Evolutionary conservation across 2,329 filamentous ascomycete species (phyloP).

Genomic region (Bipolaris oryzae): DNA sequence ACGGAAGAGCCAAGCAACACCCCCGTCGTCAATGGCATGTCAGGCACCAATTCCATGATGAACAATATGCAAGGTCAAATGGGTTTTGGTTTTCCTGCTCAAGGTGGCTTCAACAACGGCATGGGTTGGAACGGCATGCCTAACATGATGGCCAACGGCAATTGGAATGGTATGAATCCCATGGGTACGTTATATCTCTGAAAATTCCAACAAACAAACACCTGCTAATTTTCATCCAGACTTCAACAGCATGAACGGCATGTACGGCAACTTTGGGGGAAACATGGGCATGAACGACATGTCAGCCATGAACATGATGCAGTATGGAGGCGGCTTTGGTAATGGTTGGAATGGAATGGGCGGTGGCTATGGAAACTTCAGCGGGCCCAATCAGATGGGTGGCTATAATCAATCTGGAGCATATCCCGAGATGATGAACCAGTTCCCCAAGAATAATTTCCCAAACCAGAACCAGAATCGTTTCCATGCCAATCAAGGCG

Average conservation of each 20-base stretch:
- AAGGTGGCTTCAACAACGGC: constrained; percentile 58
- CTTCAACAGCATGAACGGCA: constrained; percentile 67
- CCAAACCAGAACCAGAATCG: constrained; percentile 74
- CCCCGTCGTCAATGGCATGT: constrained; percentile 25
- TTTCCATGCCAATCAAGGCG: constrained; percentile 73
- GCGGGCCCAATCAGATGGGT: constrained; percentile 58
- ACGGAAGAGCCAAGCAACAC: constrained; percentile 26
- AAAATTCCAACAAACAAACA: not conserved
- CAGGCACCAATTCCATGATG: constrained; percentile 33
- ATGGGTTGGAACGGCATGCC: constrained; percentile 61
- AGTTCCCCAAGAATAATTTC: constrained; percentile 66
- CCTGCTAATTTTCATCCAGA: constrained; percentile 29
- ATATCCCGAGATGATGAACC: constrained; percentile 56
- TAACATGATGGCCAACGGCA: constrained; percentile 59
- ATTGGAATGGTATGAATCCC: constrained; percentile 72
- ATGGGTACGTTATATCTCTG: constrained; percentile 72
- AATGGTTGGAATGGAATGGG: constrained; percentile 67
- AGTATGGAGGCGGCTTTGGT: constrained; percentile 70
- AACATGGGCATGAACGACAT: constrained; percentile 76
- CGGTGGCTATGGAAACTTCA: constrained; percentile 71
- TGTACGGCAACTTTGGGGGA: constrained; percentile 77
- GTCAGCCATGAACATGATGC: constrained; percentile 70
- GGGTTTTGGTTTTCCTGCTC: constrained; percentile 52
- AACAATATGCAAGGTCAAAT: constrained; percentile 39
- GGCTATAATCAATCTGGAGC: constrained; percentile 61